Conservation (phyloP, 2,329 filamentous ascomycete genomes). For the Aspergillus awamori region DNA sequence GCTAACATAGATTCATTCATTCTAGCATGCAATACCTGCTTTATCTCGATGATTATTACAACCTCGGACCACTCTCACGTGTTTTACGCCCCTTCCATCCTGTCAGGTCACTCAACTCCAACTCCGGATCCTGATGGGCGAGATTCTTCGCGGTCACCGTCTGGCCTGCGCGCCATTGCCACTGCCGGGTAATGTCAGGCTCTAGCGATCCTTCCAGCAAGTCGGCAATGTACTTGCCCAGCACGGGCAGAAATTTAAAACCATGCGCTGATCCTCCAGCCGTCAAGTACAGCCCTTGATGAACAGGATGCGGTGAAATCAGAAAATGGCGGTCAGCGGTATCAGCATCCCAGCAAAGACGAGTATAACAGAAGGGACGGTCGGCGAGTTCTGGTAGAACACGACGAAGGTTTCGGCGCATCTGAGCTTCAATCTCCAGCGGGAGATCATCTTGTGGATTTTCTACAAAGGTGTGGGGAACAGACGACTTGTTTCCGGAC, state of each 20-base stretch:
- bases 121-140: constrained; percentile 1
- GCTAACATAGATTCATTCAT: constrained; percentile 20
- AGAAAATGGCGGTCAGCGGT: constrained; percentile 40
- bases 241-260: constrained; percentile 35
- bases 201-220: constrained; percentile 31
- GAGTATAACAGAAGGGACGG: neutral
- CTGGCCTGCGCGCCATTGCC: constrained; percentile 25
- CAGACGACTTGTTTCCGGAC: neutral
- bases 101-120: neutral
- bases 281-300: constrained; percentile 47
- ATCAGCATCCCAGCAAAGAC: constrained; percentile 1
- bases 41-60: neutral
- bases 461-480: neutral
- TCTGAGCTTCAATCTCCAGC: neutral
- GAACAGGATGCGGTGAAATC: constrained; percentile 49
- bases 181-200: constrained; percentile 29
- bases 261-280: constrained; percentile 36
- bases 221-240: constrained; percentile 34
- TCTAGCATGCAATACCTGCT: neutral
- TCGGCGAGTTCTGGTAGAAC: neutral
- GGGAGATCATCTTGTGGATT: neutral
- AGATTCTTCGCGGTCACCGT: constrained; percentile 26
- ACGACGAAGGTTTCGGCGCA: neutral
- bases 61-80: neutral
- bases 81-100: neutral